Evolutionary conservation across 1,284 basidiomycete genomes (phyloP), one percentile per base, ranked within the genome.

Genomic region (Apiotrichum sp.): DNA sequence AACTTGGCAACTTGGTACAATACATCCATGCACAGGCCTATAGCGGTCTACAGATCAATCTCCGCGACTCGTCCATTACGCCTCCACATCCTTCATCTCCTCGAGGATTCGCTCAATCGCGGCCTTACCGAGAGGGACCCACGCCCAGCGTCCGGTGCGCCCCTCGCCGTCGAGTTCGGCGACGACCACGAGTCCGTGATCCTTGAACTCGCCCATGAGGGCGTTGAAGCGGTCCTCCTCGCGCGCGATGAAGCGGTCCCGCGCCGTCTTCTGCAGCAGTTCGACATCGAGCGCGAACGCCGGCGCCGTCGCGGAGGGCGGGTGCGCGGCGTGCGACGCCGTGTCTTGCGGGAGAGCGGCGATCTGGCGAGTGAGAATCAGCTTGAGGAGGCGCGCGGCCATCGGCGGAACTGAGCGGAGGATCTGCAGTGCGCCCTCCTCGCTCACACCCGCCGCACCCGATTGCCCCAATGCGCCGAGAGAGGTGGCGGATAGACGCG

Each of bases 391-490:
- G 65, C 85, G 85, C 70, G 86, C 85, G 1, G 93, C 89, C 66
- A 89, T 91, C 53, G 85, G 83, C 1, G 90, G 92, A 10, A 96
- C 90, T 1, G 86, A 86, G 16, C 85, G 85, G 7, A 96, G 80
- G 57, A 95, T 86, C 63, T 93, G 90, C 38, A 83, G 73, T 1
- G 88, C 88, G 0, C 88, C 89, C 39, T 85, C 86, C 76, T 92
- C 88, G 14, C 85, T 85, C 68, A 92, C 83, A 6, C 79, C 79
- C 0, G 72, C 74, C 1, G 75, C 71, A 0, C 74, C 70, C 2
- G 53, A 59, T 9, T 57, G 49, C 40, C 55, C 53, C 4, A 48
- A 47, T 6, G 61, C 63, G 33, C 59, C 59, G 13, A 60, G 50
- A 0, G 65, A 47, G 0, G 59, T 58, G 33, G 70, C 68, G 11